Percentiles rank a stretch among this genome's conserved stretches.
phyloP scores from a whole-genome alignment of 2,329 filamentous ascomycete species.

The Xylaria sp. region DNA sequence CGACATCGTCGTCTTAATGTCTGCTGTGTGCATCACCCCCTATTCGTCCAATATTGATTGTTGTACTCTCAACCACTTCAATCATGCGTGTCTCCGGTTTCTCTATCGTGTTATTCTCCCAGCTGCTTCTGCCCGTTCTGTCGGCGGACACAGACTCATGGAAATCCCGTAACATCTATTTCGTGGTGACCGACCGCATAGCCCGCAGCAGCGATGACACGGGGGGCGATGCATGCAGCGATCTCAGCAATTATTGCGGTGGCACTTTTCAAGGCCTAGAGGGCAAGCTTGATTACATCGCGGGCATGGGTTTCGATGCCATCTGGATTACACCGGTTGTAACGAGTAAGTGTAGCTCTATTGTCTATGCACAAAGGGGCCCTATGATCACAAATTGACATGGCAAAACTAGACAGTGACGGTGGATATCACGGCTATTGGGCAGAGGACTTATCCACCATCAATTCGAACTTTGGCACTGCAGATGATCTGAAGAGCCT shows the following conservation, averaged over 20 bases:
- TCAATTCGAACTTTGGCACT: conserved; percentile 70
- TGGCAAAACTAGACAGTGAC: conserved; percentile 48
- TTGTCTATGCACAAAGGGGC: not conserved
- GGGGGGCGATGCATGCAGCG: conserved; percentile 56
- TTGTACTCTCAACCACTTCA: not conserved
- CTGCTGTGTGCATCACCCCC: not conserved
- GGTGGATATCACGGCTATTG: conserved; percentile 67
- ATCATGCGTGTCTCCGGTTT: conserved; percentile 34
- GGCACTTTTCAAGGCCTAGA: conserved; percentile 70
- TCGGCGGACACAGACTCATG: conserved; percentile 56
- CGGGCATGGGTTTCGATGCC: conserved; percentile 69
- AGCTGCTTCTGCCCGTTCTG: conserved; percentile 36
- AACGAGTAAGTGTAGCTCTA: conserved; percentile 49
- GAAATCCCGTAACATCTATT: conserved; percentile 68
- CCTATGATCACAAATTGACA: not conserved
- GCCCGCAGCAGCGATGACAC: conserved; percentile 60
- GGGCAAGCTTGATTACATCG: conserved; percentile 71
- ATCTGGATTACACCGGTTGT: conserved; percentile 70
- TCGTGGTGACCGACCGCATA: conserved; percentile 67
- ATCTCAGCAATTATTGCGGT: conserved; percentile 65
- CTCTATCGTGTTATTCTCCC: conserved; percentile 35
- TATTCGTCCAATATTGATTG: not conserved
- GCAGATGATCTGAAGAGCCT: conserved; percentile 68
- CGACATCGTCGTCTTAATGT: not conserved
- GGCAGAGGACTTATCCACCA: conserved; percentile 59